A percentile compares a stretch with the other conserved stretches of the same genome.
These are phyloP conservation scores for Haplosporangium sp. DNA, from an alignment of 371 early-diverging fungal species.

Conservation along the genomic window DNA sequence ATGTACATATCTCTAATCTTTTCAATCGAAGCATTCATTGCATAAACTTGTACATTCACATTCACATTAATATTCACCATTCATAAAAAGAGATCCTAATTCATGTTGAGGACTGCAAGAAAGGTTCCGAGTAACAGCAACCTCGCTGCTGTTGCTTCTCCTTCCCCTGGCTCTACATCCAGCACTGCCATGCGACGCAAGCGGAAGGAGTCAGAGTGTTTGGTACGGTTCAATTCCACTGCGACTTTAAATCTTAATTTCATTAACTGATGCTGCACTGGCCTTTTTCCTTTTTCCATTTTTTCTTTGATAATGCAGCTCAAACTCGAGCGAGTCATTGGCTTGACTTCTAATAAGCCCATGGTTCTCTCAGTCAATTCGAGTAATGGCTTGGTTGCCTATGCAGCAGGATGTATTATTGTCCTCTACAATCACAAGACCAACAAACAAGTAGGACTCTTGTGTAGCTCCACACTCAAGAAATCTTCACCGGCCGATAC, in stretches of 20 bases:
- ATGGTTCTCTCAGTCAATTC: constrained; percentile 70
- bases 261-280: background rate
- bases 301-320: constrained; percentile 55
- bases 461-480: constrained; percentile 54
- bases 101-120: constrained; percentile 20
- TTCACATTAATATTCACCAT: background rate
- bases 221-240: constrained; percentile 15
- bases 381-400: constrained; percentile 72
- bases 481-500: constrained; percentile 7
- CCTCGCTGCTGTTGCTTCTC: background rate
- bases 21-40: background rate
- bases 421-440: constrained; percentile 78
- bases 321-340: constrained; percentile 72
- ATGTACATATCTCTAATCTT: background rate
- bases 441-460: constrained; percentile 75
- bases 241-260: background rate
- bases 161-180: constrained; percentile 5
- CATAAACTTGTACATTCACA: background rate
- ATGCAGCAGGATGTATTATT: constrained; percentile 81
- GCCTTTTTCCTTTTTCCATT: too few species aligned
- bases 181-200: constrained; percentile 45
- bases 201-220: constrained; percentile 36
- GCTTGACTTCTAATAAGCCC: constrained; percentile 68
- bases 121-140: constrained; percentile 3
- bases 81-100: background rate